Evolutionary conservation across 2,329 filamentous ascomycete species (phyloP), one percentile per base, ranked within the genome.

Genomic region (Aspergillus sp.): DNA sequence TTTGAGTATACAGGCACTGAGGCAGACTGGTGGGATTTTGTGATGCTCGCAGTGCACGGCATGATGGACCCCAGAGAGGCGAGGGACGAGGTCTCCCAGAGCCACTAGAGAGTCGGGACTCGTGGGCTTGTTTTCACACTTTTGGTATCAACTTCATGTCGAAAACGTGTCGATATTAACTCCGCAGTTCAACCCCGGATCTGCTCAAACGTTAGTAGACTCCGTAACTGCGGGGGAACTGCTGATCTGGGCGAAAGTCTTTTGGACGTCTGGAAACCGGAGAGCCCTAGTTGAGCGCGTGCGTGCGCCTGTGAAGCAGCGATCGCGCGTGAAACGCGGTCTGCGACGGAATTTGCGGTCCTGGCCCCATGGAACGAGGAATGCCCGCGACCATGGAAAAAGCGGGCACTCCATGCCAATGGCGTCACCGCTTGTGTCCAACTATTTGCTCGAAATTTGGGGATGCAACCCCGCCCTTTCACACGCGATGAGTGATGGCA

Each of bases 11-110:
- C 55, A 60, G 56, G 54, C 26, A 36, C 34, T 36, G 12, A 36
- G 13, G 34, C 47, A 12, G 56, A 62, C 26, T 60, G 59, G 42
- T 64, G 62, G 52, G 57, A 62, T 44, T 61, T 55, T 30, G 44
- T 62, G 48, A 41, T 48, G 4, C 60, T 52, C 42, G 49, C 56
- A 17, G 50, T 57, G 4, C 6, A 26, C 30, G 50, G 51, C 13
- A 47, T 56, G 48, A 43, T 56, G 11, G 43, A 56, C n/a, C 47
- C 39, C n/a, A 45, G 41, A 15, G 36, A 49, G 38, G 45, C 30
- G 18, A 34, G 45, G 38, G 20, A 45, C 26, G 41, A 45, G n/a
- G 18, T 41, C 32, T 22, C 22, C 26, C 41, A 30, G 26, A 4
- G 26, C 3, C 15, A n/a, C 34, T 36, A n/a, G n/a, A n/a, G n/a